Conservation (phyloP, 2,329 filamentous ascomycete species). For the Hypomyces rosellus region DNA sequence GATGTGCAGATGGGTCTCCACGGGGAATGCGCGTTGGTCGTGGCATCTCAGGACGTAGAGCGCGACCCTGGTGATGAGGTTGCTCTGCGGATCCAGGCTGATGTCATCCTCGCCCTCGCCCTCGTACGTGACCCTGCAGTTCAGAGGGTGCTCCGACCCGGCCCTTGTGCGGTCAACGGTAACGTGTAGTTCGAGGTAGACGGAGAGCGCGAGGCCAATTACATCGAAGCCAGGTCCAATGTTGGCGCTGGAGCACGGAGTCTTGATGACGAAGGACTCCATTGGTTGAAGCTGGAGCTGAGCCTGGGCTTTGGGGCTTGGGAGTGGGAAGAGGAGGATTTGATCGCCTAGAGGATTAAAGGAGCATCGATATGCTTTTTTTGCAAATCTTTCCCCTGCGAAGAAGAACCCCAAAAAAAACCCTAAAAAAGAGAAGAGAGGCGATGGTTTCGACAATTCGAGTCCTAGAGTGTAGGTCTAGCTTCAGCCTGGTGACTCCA, state of each 20-base stretch:
- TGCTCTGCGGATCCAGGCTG: slow-evolving; percentile 74
- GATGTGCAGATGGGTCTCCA: slow-evolving; percentile 86
- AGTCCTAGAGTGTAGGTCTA: too few species aligned
- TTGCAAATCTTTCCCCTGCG: too few species aligned
- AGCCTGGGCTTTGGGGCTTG: neutral
- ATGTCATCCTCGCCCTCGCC: slow-evolving; percentile 71
- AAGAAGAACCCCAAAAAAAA: too few species aligned
- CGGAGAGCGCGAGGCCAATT: slow-evolving; percentile 86
- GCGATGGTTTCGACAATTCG: too few species aligned
- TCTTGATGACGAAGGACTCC: slow-evolving; percentile 65
- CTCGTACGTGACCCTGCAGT: slow-evolving; percentile 89
- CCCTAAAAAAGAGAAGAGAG: too few species aligned
- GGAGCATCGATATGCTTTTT: too few species aligned
- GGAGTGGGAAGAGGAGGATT: neutral
- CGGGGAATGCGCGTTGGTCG: slow-evolving; percentile 75
- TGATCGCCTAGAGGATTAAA: neutral
- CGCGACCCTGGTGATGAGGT: slow-evolving; percentile 89
- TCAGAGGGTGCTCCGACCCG: slow-evolving; percentile 57
- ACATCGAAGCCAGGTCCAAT: slow-evolving; percentile 98
- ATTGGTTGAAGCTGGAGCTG: slow-evolving; percentile 23
- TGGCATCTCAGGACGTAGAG: slow-evolving; percentile 94
- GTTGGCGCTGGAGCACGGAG: slow-evolving; percentile 93
- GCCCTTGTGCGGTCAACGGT: slow-evolving; percentile 57
- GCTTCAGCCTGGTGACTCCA: neutral
- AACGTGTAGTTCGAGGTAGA: slow-evolving; percentile 86